Conservation (phyloP, 2,329 filamentous ascomycete genomes). For the Microdochium trichocladiopsis region DNA sequence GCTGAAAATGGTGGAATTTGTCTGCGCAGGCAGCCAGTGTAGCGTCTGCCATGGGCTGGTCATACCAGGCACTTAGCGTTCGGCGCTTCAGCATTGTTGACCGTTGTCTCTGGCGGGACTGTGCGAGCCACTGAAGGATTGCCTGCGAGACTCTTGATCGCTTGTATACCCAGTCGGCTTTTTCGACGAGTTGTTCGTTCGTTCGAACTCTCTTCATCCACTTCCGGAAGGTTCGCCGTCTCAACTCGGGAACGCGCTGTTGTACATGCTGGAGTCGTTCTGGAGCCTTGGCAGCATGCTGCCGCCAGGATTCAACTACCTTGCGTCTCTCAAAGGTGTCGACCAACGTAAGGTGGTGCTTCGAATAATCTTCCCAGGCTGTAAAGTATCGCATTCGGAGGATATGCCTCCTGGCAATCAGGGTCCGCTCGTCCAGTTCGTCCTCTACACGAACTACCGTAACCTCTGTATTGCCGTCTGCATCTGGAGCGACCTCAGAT, state of each 20-base stretch:
- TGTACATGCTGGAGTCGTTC: not conserved
- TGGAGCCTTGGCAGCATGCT: not conserved
- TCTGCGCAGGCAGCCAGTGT: constrained; percentile 2
- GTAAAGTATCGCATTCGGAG: constrained; percentile 23
- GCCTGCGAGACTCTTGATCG: not conserved
- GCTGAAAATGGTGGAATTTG: constrained; percentile 1
- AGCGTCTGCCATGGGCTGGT: constrained; percentile 2
- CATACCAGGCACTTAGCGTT: constrained; percentile 4
- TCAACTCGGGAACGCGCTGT: not conserved
- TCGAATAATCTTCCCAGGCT: constrained; percentile 20
- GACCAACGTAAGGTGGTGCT: constrained; percentile 12
- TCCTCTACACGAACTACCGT: constrained; percentile 4
- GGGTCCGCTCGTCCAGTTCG: constrained; percentile 18
- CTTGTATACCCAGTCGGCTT: not conserved
- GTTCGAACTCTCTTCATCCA: constrained; percentile 1
- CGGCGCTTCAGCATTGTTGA: constrained; percentile 1
- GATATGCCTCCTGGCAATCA: constrained; percentile 23
- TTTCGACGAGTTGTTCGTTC: not conserved
- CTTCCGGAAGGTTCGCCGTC: not conserved
- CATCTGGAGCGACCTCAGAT: not conserved
- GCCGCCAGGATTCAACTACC: constrained; percentile 5
- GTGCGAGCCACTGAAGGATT: constrained; percentile 6
- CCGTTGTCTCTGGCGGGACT: constrained; percentile 2
- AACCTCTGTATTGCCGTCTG: not conserved
- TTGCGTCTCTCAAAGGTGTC: constrained; percentile 10